Percentiles rank a stretch among this genome's conserved stretches.
Conservation (phyloP, 495 filamentous ascomycete species). For the Neurospora cerealis region DNA sequence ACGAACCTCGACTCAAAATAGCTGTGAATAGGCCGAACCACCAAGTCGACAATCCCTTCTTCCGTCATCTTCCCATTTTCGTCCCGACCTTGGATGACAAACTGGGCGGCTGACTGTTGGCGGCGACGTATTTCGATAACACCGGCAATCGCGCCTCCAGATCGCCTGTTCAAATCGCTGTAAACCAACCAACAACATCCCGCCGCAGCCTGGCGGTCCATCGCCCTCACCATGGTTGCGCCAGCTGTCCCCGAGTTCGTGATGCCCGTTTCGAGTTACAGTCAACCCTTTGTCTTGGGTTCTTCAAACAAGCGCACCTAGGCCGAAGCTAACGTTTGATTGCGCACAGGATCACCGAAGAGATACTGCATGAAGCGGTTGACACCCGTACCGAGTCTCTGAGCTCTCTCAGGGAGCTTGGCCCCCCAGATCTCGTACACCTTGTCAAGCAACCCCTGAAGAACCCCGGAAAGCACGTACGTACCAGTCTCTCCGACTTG, state of each 20-base stretch:
- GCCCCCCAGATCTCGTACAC: slow-evolving; percentile 92
- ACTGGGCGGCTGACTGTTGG: neutral
- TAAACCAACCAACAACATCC: neutral
- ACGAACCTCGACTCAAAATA: neutral
- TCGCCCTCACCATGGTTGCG: slow-evolving; percentile 59
- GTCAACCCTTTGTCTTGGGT: neutral
- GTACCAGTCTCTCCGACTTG: slow-evolving; percentile 7
- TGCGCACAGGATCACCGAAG: slow-evolving; percentile 68
- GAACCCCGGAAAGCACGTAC: slow-evolving; percentile 53
- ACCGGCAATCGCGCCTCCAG: neutral
- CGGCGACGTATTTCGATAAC: neutral
- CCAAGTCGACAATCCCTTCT: neutral
- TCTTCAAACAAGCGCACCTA: neutral
- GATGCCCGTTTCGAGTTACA: slow-evolving; percentile 7
- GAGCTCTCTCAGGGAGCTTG: slow-evolving; percentile 75
- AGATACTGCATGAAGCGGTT: slow-evolving; percentile 77
- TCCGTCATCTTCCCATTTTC: neutral
- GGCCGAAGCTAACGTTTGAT: slow-evolving; percentile 11
- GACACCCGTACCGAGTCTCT: slow-evolving; percentile 84
- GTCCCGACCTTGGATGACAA: neutral
- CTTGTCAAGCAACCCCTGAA: slow-evolving; percentile 76
- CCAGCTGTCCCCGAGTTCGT: slow-evolving; percentile 85
- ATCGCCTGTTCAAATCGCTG: neutral
- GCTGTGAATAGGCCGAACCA: neutral
- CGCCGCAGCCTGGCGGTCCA: slow-evolving; percentile 1